Evolutionary conservation across 495 filamentous ascomycete genomes (phyloP), one percentile per base, ranked within the genome.

Genomic region (Achaetomiella virescens): DNA sequence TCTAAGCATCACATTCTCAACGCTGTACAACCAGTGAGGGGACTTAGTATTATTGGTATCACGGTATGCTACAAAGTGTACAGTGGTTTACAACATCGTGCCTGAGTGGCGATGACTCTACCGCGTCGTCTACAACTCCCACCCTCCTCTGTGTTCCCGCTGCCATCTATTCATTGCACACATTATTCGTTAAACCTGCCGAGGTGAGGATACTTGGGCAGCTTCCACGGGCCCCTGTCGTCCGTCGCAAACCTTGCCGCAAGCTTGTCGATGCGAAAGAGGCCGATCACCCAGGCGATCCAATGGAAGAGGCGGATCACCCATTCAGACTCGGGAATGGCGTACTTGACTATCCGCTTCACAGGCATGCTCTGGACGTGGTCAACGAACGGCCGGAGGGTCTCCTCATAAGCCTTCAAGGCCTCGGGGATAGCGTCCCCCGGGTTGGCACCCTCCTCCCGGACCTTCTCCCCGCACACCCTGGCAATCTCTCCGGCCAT

Each of bases 401-500:
- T 31, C 27, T 41, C 33, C 45, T 65, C 65, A 29, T 67, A 67
- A 2, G 25, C 42, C 57, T 48, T 55, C 22, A 61, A 45, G 11
- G 59, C 65, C 7, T 24, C 46, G 1, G 57, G 42, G 20, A 67
- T 18, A 25, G 5, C 46, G 36, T 56, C 46, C 36, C 54, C 35
- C 2, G 60, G 48, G 27, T 43, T 45, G 11, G 17, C 35, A 21
- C 36, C 41, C 21, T 54, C 49, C 38, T 31, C 48, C 33, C 43
- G 4, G 6, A 4, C 31, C 29, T 21, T 20, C 0, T 35, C 38
- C 1, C 27, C 36, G 10, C 66, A 68, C 10, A 63, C 52, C 44
- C 60, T 72, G 17, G 62, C 67, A 20, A 84, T 70, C 63, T 83
- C 80, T 1, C 78, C 78, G 5, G 79, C 80, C 1, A 82, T 66